A percentile compares a stretch with the other conserved stretches of the same genome.
phyloP scores from a whole-genome alignment of 495 filamentous ascomycete genomes.

The Pseudevernia furfuracea region DNA sequence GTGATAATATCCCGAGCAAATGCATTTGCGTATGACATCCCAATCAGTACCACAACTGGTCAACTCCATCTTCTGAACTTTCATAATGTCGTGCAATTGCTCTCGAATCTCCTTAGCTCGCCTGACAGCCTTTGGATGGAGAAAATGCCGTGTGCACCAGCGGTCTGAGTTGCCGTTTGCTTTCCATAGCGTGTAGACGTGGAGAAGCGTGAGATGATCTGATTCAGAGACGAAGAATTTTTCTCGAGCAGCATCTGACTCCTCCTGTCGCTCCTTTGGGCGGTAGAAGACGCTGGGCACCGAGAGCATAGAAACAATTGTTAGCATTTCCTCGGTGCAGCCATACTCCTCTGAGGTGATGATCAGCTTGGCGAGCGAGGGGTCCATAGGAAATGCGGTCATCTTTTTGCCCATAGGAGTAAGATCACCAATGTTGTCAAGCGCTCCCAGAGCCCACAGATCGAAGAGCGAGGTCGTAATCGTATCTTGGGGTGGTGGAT shows the following conservation, averaged over 20 bases:
- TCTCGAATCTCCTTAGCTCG: slow-evolving; percentile 89
- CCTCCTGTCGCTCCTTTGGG: slow-evolving; percentile 93
- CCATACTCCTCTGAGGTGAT: slow-evolving; percentile 81
- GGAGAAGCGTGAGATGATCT: slow-evolving; percentile 90
- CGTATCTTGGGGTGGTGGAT: slow-evolving; percentile 94
- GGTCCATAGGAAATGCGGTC: slow-evolving; percentile 97
- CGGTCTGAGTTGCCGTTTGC: slow-evolving; percentile 80
- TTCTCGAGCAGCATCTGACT: slow-evolving; percentile 92
- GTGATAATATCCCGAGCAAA: slow-evolving; percentile 96
- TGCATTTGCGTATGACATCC: slow-evolving; percentile 91
- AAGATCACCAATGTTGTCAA: slow-evolving; percentile 89
- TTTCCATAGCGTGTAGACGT: slow-evolving; percentile 95
- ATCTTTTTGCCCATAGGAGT: slow-evolving; percentile 83
- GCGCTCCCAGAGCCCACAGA: slow-evolving; percentile 89
- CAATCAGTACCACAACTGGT: slow-evolving; percentile 91
- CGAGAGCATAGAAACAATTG: slow-evolving; percentile 96
- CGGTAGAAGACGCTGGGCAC: slow-evolving; percentile 96
- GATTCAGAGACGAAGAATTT: slow-evolving; percentile 98
- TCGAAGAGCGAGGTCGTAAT: slow-evolving; percentile 97
- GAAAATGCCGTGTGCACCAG: slow-evolving; percentile 89
- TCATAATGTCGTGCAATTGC: slow-evolving; percentile 92
- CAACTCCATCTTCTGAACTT: slow-evolving; percentile 80
- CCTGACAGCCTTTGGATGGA: slow-evolving; percentile 85
- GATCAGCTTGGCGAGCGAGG: slow-evolving; percentile 84
- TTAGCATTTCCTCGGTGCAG: slow-evolving; percentile 96